phyloP scores from a whole-genome alignment of 257 asterid genomes.

The Solanum tarijense region DNA sequence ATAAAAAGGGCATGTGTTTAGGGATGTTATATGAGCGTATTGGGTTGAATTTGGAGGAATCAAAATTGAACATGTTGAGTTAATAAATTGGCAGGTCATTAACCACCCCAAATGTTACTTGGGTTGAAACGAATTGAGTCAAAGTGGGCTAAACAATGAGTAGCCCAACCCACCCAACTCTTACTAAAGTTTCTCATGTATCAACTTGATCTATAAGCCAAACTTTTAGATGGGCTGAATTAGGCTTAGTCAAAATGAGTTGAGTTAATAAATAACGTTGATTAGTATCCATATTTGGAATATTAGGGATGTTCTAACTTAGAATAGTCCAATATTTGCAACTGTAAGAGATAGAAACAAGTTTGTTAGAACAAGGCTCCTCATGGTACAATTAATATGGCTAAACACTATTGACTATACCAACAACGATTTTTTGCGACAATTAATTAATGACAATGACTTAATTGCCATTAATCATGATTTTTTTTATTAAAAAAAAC shows the following conservation, averaged over 20 bases:
- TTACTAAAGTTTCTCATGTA: not conserved
- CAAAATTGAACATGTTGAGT: not conserved
- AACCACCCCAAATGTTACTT: accelerated
- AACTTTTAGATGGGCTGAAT: not conserved
- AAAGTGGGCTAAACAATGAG: not conserved
- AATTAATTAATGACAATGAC: too few relatives aligned
- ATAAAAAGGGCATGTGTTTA: not conserved
- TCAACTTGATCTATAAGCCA: not conserved
- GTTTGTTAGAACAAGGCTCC: too few relatives aligned
- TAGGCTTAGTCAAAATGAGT: not conserved
- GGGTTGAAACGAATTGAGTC: not conserved
- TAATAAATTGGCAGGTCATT: not conserved
- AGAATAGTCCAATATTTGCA: too few relatives aligned
- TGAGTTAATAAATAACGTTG: not conserved
- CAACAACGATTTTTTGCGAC: accelerated
- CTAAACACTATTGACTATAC: too few relatives aligned
- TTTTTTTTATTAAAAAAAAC: too few relatives aligned
- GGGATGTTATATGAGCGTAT: not conserved
- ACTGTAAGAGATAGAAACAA: too few relatives aligned
- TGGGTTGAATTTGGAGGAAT: accelerated
- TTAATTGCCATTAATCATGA: too few relatives aligned
- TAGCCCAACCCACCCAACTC: not conserved
- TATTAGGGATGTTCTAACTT: too few relatives aligned
- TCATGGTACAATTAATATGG: too few relatives aligned
- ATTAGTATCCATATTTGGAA: not conserved